Conservation (phyloP, 345 rosid genomes). For the Euclidium syriacum region DNA sequence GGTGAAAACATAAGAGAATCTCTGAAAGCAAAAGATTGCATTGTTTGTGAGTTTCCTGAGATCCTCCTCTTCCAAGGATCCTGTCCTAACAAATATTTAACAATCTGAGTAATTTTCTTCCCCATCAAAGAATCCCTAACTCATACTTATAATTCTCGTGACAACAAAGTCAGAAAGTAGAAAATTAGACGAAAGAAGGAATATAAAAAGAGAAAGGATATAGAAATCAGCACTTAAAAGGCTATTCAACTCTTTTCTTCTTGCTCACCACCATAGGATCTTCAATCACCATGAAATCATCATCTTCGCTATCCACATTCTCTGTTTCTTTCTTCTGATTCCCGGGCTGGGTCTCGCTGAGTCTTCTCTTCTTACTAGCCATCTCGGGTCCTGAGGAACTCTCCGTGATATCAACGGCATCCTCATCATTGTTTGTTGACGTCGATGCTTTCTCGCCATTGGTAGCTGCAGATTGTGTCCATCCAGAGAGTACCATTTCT, state of each 20-base stretch:
- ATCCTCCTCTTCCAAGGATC: slow-evolving; percentile 2
- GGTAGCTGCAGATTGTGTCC: slow-evolving; percentile 58
- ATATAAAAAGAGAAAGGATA: background rate
- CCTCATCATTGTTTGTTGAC: slow-evolving; percentile 42
- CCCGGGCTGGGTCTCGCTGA: slow-evolving; percentile 21
- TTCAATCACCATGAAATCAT: slow-evolving; percentile 48
- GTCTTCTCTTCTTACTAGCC: slow-evolving; percentile 57
- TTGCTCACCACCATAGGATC: slow-evolving; percentile 43
- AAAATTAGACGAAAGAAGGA: slow-evolving; percentile 10
- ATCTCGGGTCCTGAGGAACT: slow-evolving; percentile 31
- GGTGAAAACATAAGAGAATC: slow-evolving; percentile 17
- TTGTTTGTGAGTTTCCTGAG: background rate
- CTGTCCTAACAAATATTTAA: slow-evolving; percentile 14
- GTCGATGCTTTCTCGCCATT: slow-evolving; percentile 51
- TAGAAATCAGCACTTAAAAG: background rate
- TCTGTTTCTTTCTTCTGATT: slow-evolving; percentile 27
- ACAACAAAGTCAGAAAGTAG: slow-evolving; percentile 5
- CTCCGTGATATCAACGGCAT: slow-evolving; percentile 29
- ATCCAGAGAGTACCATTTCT: slow-evolving; percentile 90
- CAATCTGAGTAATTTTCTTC: slow-evolving; percentile 23
- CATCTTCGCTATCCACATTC: slow-evolving; percentile 42
- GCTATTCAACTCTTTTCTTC: slow-evolving; percentile 46
- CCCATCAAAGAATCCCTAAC: slow-evolving; percentile 27
- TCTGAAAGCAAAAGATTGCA: slow-evolving; percentile 15
- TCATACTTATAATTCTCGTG: slow-evolving; percentile 14